phyloP scores from a whole-genome alignment of 148 eudicot genomes.

The Simmondsia chinensis region DNA sequence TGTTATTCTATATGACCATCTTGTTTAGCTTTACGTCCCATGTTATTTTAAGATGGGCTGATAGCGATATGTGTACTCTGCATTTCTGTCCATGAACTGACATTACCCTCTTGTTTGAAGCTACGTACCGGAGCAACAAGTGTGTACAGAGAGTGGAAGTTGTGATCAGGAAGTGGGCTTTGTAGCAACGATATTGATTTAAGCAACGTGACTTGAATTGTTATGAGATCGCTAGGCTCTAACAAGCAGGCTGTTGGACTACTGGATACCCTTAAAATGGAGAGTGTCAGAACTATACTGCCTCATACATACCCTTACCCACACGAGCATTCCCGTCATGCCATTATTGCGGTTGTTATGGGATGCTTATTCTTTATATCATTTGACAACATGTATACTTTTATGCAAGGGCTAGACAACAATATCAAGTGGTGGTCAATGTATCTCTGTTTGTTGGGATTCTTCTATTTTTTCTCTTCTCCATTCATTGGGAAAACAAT shows the following conservation, averaged over 20 bases:
- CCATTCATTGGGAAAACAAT: slow-evolving; percentile 93
- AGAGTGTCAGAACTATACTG: slow-evolving; percentile 76
- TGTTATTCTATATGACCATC: neutral
- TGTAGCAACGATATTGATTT: slow-evolving; percentile 12
- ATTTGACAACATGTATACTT: slow-evolving; percentile 88
- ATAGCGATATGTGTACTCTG: too few species aligned
- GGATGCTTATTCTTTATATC: slow-evolving; percentile 97
- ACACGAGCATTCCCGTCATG: slow-evolving; percentile 96
- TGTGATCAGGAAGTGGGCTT: slow-evolving; percentile 8
- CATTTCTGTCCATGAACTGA: too few species aligned
- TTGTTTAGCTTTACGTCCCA: neutral
- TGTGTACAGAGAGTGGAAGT: too few species aligned
- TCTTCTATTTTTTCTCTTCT: slow-evolving; percentile 98
- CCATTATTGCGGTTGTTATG: slow-evolving; percentile 72
- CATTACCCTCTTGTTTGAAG: too few species aligned
- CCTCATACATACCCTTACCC: slow-evolving; percentile 90
- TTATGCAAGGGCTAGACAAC: slow-evolving; percentile 81
- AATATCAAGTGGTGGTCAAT: slow-evolving; percentile 99
- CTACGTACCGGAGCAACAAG: too few species aligned
- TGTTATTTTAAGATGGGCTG: too few species aligned
- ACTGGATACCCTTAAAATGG: slow-evolving; percentile 75
- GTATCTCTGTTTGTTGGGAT: slow-evolving; percentile 85
- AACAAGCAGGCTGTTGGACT: slow-evolving; percentile 53
- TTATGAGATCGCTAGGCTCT: slow-evolving; percentile 30
- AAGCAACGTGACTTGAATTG: slow-evolving; percentile 11